Evolutionary conservation across 192 early-diverging fungal genomes (phyloP), one percentile per base, ranked within the genome.

Genomic region (Glomus cerebriforme): DNA sequence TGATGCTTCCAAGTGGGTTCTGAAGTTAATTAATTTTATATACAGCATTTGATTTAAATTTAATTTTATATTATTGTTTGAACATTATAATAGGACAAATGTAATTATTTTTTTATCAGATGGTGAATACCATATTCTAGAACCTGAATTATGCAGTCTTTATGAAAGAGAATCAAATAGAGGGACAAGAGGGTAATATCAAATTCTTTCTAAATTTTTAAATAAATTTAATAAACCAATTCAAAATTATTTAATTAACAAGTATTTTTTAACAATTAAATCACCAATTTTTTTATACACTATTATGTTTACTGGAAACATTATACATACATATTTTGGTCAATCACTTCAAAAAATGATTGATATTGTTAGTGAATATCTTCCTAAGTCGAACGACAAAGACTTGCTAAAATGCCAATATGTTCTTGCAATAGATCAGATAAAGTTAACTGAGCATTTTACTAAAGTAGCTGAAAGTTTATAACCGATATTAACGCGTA

Each of bases 91-190:
- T 26, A 77, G 75, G 12, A 77, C 35, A 17, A 77, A 65, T 27
- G 39, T 77, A 32, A 45, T 77, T 32, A 62, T 77, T 8, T 77
- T 77, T 59, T 31, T 77, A 65, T 77, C 75, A n/a, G 75, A 77
- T 77, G 75, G 75, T 77, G 35, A 45, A 66, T 43, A 37, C 19
- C 15, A 65, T n/a, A 7, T 45, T 29, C 63, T 35, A 0, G 75
- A 77, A 47, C 0, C 9, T 15, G 75, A 77, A 65, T 17, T 77
- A 47, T 8, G 39, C 17, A 47, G n/a, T 27, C 39, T 77, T 43
- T 77, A 63, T 27, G 1, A 59, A 35, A 27, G 58, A 60, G 75
- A 77, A 60, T 24, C 5, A 9, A 47, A 47, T 37, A 34, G 62
- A 43, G n/a, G n/a, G n/a, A n/a, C n/a, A n/a, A n/a, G n/a, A n/a